Evolutionary conservation across 1,284 basidiomycete genomes (phyloP), one percentile per base, ranked within the genome.

Genomic region (Boletus semigastroideus): DNA sequence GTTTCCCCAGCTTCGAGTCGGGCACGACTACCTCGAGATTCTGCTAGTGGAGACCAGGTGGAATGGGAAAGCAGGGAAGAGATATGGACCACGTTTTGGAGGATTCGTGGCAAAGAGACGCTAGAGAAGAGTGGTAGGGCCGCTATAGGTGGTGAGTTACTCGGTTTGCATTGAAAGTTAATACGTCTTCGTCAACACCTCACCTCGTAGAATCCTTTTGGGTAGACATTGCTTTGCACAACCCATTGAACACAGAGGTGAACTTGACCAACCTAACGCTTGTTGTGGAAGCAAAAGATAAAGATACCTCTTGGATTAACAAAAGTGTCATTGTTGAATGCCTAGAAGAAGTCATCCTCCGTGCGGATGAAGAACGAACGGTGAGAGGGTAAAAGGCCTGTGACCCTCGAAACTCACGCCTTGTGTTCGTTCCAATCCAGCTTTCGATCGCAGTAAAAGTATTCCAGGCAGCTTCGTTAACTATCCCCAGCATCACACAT

Each of bases 211-310:
- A 92, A 67, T 71, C 73, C 4, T 90, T 92, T 61, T 90, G 85
- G 84, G 72, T 91, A 28, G 88, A 92, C 57, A 59, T 92, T 20
- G 75, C 74, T 9, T 51, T 92, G 54, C 74, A 70, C 39, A 92
- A 92, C 65, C 87, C 88, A 11, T 67, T 92, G 34, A 78, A 87
- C 54, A 76, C 85, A 9, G 87, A 89, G 48, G 75, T 92, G 16
- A 81, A 75, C 43, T 62, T 92, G 22, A 76, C 81, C 0, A 77
- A 84, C 53, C 54, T 91, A 48, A 82, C 84, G 0, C 65, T 89
- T 13, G 56, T 72, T 5, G 72, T 86, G 55, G 80, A 80, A 43
- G 63, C 69, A 3, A 64, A 59, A 25, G 58, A 59, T 2, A 59
- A 61, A 31, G 68, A 72, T 46, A 53, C 68, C 20, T 67, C 67